Evolutionary conservation across 352 stramenopile genomes (phyloP).

Genomic region (Phytophthora multivora): DNA sequence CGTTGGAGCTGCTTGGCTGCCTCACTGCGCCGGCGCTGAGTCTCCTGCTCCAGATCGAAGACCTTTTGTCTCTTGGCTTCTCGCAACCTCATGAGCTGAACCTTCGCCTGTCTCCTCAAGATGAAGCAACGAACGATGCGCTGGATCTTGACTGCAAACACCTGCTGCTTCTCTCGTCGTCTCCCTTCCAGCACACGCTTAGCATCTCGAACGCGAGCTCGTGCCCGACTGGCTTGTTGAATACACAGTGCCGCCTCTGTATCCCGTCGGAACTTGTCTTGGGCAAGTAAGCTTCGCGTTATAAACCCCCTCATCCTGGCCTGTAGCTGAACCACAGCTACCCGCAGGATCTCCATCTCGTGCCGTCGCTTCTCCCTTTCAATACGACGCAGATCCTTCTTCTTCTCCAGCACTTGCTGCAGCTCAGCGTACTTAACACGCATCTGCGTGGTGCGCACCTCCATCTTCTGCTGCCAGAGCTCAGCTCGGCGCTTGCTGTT

Average conservation of each 20-base stretch:
- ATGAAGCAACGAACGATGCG: slow-evolving; percentile 35
- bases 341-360: slow-evolving; percentile 36
- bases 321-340: slow-evolving; percentile 32
- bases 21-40: slow-evolving; percentile 16
- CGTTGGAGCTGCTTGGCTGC: slow-evolving; percentile 57
- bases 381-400: slow-evolving; percentile 40
- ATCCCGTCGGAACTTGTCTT: slow-evolving; percentile 26
- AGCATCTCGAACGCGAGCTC: slow-evolving; percentile 40
- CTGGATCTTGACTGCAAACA: slow-evolving; percentile 55
- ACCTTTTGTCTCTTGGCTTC: slow-evolving; percentile 22
- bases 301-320: slow-evolving; percentile 40
- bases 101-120: slow-evolving; percentile 34
- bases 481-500: slow-evolving; percentile 56
- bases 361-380: slow-evolving; percentile 43
- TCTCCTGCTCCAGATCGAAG: slow-evolving; percentile 28
- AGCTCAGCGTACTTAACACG: slow-evolving; percentile 67
- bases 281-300: slow-evolving; percentile 18
- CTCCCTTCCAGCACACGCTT: slow-evolving; percentile 44
- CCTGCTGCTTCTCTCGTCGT: slow-evolving; percentile 37
- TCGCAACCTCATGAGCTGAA: slow-evolving; percentile 32
- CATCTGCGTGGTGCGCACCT: slow-evolving; percentile 59
- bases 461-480: slow-evolving; percentile 60
- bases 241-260: slow-evolving; percentile 51
- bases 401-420: slow-evolving; percentile 53
- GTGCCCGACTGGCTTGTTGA: slow-evolving; percentile 50